Conservation (phyloP, 177 flowering plant species). For the Vitis hybrid region DNA sequence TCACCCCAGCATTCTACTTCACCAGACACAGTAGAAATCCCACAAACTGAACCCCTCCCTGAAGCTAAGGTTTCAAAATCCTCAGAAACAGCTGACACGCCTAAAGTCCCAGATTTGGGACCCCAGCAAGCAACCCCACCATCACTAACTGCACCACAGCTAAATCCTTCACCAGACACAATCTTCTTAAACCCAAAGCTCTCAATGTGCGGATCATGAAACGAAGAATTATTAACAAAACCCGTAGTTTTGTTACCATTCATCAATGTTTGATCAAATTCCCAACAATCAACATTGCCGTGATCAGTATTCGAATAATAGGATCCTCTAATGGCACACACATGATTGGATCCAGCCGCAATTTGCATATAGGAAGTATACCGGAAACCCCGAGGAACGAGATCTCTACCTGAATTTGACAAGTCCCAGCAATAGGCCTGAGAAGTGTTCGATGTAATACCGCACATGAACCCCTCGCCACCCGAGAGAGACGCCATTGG, state of each 20-base stretch:
- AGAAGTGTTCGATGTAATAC: conserved; percentile 66
- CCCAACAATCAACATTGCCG: conserved; percentile 83
- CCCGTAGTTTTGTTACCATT: conserved; percentile 5
- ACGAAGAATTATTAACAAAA: conserved; percentile 28
- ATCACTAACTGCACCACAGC: conserved; percentile 58
- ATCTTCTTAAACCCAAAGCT: conserved; percentile 40
- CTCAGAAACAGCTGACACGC: conserved; percentile 23
- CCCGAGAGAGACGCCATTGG: conserved; percentile 76
- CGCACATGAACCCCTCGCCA: conserved; percentile 81
- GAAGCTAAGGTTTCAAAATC: conserved; percentile 45
- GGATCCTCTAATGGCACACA: conserved; percentile 80
- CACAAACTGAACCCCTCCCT: conserved; percentile 59
- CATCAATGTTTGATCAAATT: conserved; percentile 23
- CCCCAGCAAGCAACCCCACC: conserved; percentile 79
- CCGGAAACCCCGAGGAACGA: conserved; percentile 50
- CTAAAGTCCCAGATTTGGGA: conserved; percentile 42
- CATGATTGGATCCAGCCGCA: conserved; percentile 79
- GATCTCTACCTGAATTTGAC: conserved; percentile 40
- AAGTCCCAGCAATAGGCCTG: conserved; percentile 70
- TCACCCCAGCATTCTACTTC: conserved; percentile 74
- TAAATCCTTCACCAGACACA: conserved; percentile 84
- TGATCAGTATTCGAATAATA: conserved; percentile 51
- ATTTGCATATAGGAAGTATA: conserved; percentile 57
- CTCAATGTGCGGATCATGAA: conserved; percentile 31
- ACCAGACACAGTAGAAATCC: conserved; percentile 39